Conservation (phyloP, 345 rosid genomes). For the Ceriops zippeliana region DNA sequence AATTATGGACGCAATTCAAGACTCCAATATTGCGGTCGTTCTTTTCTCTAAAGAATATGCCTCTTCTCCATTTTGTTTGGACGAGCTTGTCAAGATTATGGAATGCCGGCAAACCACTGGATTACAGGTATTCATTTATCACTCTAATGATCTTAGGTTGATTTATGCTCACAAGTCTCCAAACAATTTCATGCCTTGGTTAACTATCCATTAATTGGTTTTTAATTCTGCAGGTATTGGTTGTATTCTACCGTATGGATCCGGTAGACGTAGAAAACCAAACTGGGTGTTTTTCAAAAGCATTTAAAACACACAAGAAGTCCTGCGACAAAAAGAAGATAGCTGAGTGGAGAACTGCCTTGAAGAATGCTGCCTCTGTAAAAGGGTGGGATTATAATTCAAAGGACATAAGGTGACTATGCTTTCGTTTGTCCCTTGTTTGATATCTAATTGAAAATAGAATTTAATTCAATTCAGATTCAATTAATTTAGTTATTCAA, state of each 20-base stretch:
- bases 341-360: background rate
- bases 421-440: no score
- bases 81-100: slow-evolving; percentile 11
- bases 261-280: slow-evolving; percentile 8
- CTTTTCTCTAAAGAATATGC: no score
- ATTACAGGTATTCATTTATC: background rate
- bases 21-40: no score
- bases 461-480: no score
- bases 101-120: background rate
- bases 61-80: background rate
- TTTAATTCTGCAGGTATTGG: no score
- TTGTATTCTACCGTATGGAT: slow-evolving; percentile 2
- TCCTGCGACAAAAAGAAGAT: no score
- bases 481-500: no score
- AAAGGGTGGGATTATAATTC: slow-evolving; percentile 3
- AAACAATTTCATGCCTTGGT: no score
- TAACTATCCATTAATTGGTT: no score
- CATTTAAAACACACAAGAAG: background rate
- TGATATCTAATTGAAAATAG: background rate
- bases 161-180: no score
- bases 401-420: background rate
- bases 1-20: no score
- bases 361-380: background rate
- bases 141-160: no score
- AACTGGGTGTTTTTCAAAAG: background rate